Conservation (phyloP, 1,139 yeast species). For the Taiozyma sp. region DNA sequence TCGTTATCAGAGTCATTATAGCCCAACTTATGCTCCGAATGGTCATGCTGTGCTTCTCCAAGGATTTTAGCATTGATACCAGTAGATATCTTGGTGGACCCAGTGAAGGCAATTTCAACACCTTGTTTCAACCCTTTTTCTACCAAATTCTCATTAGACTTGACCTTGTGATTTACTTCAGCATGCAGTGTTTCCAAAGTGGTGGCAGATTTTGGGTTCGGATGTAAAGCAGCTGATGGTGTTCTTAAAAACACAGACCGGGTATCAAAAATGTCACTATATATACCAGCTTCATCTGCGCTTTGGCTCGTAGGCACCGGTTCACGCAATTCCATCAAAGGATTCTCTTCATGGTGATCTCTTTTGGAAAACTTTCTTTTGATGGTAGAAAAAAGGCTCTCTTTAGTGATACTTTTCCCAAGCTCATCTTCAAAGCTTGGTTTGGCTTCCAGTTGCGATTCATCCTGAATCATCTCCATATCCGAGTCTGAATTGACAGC, state of each 20-base stretch:
- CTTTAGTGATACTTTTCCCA: slow-evolving; percentile 1
- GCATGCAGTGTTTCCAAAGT: neutral
- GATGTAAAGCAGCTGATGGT: neutral
- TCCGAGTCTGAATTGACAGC: slow-evolving; percentile 2
- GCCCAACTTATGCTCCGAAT: neutral
- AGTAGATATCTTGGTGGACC: neutral
- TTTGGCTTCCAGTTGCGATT: slow-evolving; percentile 1
- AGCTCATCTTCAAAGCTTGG: slow-evolving; percentile 1
- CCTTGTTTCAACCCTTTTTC: neutral
- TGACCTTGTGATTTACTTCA: neutral
- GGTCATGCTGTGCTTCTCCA: neutral
- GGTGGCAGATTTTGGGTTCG: neutral
- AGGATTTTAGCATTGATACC: neutral
- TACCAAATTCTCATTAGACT: neutral
- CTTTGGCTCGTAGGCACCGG: neutral
- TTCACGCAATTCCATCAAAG: neutral
- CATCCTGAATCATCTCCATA: slow-evolving; percentile 1
- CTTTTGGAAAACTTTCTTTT: slow-evolving; percentile 4
- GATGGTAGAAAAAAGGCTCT: slow-evolving; percentile 3
- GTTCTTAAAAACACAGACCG: neutral
- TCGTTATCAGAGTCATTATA: neutral
- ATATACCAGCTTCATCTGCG: neutral
- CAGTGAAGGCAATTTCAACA: neutral
- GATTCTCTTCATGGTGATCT: neutral
- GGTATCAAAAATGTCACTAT: neutral